A percentile compares a stretch with the other conserved stretches of the same genome.
Evolutionary conservation across 495 filamentous ascomycete genomes (phyloP).

Genomic region (Cercophora sp.): DNA sequence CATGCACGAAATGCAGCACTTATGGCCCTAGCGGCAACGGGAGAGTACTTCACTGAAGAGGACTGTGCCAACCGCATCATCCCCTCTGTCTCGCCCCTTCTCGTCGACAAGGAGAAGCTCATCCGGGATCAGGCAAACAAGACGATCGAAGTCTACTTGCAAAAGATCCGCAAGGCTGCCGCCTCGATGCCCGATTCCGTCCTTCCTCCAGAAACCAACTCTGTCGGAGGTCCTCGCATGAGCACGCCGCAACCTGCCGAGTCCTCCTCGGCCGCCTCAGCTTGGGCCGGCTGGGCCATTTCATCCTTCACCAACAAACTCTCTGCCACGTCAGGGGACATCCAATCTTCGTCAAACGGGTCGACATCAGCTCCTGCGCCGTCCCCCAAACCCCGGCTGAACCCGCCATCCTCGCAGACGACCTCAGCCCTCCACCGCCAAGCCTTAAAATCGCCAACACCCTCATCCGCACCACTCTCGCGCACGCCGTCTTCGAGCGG

Average conservation of each 20-base stretch:
- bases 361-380: slow-evolving; percentile 13
- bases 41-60: slow-evolving; percentile 81
- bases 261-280: slow-evolving; percentile 49
- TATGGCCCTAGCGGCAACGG: slow-evolving; percentile 77
- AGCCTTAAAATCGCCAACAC: slow-evolving; percentile 44
- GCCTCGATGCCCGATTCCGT: slow-evolving; percentile 76
- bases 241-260: slow-evolving; percentile 60
- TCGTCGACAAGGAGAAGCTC: slow-evolving; percentile 86
- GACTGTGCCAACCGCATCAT: slow-evolving; percentile 83
- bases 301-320: slow-evolving; percentile 98
- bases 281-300: slow-evolving; percentile 95
- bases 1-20: slow-evolving; percentile 88
- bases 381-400: slow-evolving; percentile 21
- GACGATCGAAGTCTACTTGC: slow-evolving; percentile 83
- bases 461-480: slow-evolving; percentile 36
- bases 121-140: slow-evolving; percentile 89
- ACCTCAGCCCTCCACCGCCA: slow-evolving; percentile 53
- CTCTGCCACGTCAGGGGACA: slow-evolving; percentile 76
- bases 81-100: slow-evolving; percentile 72
- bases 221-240: slow-evolving; percentile 59
- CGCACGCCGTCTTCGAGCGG: slow-evolving; percentile 41
- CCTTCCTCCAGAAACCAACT: slow-evolving; percentile 47
- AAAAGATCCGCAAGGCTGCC: slow-evolving; percentile 74
- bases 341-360: slow-evolving; percentile 46
- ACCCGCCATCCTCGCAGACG: slow-evolving; percentile 20